Evolutionary conservation across 2,329 filamentous ascomycete species (phyloP), one percentile per base, ranked within the genome.

Genomic region (Knufia fluminis): DNA sequence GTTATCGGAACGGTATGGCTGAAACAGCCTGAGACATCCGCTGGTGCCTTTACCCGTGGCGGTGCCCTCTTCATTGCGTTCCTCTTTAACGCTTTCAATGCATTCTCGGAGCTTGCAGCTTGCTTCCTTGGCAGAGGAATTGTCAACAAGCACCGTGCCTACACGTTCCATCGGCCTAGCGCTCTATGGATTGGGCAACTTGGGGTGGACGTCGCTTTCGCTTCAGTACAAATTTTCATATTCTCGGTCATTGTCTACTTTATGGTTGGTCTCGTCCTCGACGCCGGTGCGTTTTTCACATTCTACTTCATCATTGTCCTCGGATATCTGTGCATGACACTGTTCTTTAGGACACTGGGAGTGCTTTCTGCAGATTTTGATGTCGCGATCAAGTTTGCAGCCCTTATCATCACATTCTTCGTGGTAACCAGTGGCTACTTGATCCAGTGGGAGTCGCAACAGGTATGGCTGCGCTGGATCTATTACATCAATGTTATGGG

Each of bases 61-160:
- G 87, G 86, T 70, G 77, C 91, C 1, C 71, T 94, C 45, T 94
- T 94, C 68, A 80, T 89, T 48, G 73, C 84, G 19, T 76, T 94
- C 1, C 69, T 94, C 3, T 91, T 91, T 74, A 91, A 91, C 64
- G 84, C 85, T n/a, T 91, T 94, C 66, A 82, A 88, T 61, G 85
- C 87, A 20, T 90, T 92, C 61, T 79, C 83, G 0, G 87, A 94
- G 64, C 68, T 94, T 0, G 83, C 76, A 0, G 75, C 76, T 9
- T 85, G 83, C 1, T 91, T 92, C 85, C 69, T 82, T 14, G 86
- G 83, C 1, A 76, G 88, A 7, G 75, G 82, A 0, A 85, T 94
- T 32, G 77, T 94, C 52, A 87, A 89, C 64, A 94, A 92, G 63
- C 88, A 94, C 65, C 81, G 83, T 50, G 82, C 85, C 0, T 94